Conservation (phyloP, 176 grass and related monocot species). For the Bromus sterilis region DNA sequence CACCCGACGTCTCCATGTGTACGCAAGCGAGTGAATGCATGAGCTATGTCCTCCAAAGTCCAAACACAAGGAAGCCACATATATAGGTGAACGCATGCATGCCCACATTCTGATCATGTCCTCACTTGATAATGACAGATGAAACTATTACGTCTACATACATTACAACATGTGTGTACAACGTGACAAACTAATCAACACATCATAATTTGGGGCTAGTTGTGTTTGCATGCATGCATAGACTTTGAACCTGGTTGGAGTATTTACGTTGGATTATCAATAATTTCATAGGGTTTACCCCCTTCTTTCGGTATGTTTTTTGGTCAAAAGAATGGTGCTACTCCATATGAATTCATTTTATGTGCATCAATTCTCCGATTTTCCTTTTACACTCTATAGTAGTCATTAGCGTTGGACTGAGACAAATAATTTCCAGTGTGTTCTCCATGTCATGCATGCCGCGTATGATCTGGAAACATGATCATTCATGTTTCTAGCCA, state of each 20-base stretch:
- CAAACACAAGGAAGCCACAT: not conserved
- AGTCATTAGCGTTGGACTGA: too few relatives aligned
- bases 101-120: not conserved
- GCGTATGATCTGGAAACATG: not conserved
- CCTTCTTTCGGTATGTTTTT: too few relatives aligned
- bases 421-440: too few relatives aligned
- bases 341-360: too few relatives aligned
- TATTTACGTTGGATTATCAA: too few relatives aligned
- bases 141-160: too few relatives aligned
- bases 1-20: slow-evolving; percentile 9
- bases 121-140: not conserved
- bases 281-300: too few relatives aligned
- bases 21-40: not conserved
- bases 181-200: not conserved
- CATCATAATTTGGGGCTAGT: not conserved
- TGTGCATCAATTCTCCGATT: too few relatives aligned
- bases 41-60: not conserved
- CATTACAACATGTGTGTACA: too few relatives aligned
- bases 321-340: too few relatives aligned
- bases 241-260: not conserved
- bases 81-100: not conserved
- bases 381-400: too few relatives aligned
- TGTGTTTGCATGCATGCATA: not conserved
- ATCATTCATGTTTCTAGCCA: not conserved
- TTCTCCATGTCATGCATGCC: not conserved